These are phyloP conservation scores for Oenanthe javanica DNA, from an alignment of 140 eudicot species.

Conservation along the genomic window DNA sequence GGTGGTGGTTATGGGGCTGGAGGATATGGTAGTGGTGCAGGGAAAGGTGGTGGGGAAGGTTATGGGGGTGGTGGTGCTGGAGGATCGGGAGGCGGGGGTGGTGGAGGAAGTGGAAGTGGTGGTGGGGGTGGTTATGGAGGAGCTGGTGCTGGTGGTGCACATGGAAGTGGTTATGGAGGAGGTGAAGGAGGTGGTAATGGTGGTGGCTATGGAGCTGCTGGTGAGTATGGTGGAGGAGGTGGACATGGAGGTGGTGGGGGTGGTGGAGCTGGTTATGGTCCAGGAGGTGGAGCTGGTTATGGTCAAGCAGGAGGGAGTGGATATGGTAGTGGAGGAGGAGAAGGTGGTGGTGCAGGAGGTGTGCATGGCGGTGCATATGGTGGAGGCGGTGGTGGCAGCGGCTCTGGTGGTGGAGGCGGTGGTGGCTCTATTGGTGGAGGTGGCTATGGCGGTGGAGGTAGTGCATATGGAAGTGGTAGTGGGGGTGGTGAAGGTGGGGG, in stretches of 20 bases:
- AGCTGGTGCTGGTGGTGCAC: background rate
- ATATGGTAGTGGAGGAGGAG: slow-evolving; percentile 17
- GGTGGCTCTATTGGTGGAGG: slow-evolving; percentile 1
- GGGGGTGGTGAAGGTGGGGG: slow-evolving; percentile 17
- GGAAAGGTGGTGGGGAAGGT: background rate
- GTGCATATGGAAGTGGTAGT: slow-evolving; percentile 8
- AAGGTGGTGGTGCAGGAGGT: slow-evolving; percentile 7
- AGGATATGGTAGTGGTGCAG: background rate
- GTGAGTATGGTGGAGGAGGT: slow-evolving; percentile 1
- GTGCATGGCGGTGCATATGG: background rate
- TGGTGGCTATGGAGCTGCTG: slow-evolving; percentile 6
- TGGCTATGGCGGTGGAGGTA: slow-evolving; percentile 7
- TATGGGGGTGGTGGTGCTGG: background rate
- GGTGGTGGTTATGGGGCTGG: background rate
- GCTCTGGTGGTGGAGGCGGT: background rate
- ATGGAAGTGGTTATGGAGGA: slow-evolving; percentile 10
- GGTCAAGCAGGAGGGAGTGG: slow-evolving; percentile 15
- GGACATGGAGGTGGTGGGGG: background rate
- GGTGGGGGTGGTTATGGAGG: background rate
- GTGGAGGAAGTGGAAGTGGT: background rate
- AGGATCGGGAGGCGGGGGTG: background rate
- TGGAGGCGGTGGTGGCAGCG: slow-evolving; percentile 4
- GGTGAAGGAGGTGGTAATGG: slow-evolving; percentile 3
- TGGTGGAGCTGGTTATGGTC: slow-evolving; percentile 3
- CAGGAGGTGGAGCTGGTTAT: background rate